Percentiles rank a stretch among this genome's conserved stretches.
Evolutionary conservation across 371 early-diverging fungal genomes (phyloP).

Genomic region (Rhizopus sp.): DNA sequence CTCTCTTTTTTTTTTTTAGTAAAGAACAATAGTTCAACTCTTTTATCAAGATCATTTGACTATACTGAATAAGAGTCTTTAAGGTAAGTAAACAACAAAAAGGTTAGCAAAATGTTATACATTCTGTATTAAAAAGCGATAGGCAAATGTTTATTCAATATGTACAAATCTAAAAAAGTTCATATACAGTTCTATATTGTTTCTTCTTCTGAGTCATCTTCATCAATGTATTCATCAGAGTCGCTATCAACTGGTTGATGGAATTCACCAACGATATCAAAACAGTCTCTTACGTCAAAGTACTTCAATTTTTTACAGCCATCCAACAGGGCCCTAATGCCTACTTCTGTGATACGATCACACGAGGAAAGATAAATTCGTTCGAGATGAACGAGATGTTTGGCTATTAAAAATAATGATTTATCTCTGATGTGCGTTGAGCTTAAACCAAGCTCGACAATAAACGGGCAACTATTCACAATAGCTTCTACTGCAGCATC

Average conservation of each 20-base stretch:
- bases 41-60: no score
- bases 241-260: background rate
- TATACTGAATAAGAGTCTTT: no score
- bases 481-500: conserved; percentile 13
- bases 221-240: conserved; percentile 15
- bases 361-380: conserved; percentile 14
- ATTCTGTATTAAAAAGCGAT: no score
- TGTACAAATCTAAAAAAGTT: background rate
- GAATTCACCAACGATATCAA: conserved; percentile 17
- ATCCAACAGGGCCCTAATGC: conserved; percentile 8
- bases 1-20: no score
- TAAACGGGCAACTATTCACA: conserved; percentile 7
- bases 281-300: conserved; percentile 20
- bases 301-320: conserved; percentile 14
- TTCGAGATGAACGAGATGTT: conserved; percentile 6
- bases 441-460: conserved; percentile 20
- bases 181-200: background rate
- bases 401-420: conserved; percentile 8
- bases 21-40: background rate
- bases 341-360: conserved; percentile 17
- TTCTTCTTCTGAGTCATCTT: conserved; percentile 8
- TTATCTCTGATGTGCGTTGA: conserved; percentile 20
- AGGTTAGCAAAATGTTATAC: no score
- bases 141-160: background rate
- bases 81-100: no score